Percentiles rank a stretch among this genome's conserved stretches.
Evolutionary conservation across 1,284 basidiomycete genomes (phyloP).

Genomic region (Boletellus sp.): DNA sequence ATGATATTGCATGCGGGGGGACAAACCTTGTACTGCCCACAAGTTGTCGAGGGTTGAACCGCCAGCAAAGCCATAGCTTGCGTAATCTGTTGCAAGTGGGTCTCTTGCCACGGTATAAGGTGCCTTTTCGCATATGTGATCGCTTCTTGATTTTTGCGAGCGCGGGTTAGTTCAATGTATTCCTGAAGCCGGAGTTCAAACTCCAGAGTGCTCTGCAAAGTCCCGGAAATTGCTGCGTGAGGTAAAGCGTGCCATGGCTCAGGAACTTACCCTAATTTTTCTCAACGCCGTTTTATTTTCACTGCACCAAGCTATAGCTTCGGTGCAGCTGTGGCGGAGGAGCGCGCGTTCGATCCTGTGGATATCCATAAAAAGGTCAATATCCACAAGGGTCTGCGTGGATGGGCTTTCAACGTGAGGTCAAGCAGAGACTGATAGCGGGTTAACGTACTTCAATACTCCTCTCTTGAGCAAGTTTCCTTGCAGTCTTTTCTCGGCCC

Average conservation of each 20-base stretch:
- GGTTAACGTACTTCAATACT: slow-evolving; percentile 59
- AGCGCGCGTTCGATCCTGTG: slow-evolving; percentile 82
- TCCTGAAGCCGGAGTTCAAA: slow-evolving; percentile 95
- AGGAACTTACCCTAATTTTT: slow-evolving; percentile 74
- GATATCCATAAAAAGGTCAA: slow-evolving; percentile 90
- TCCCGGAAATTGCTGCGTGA: slow-evolving; percentile 15
- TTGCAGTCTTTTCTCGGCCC: slow-evolving; percentile 69
- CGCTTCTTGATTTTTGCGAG: slow-evolving; percentile 68
- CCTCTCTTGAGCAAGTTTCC: slow-evolving; percentile 64
- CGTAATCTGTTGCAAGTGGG: slow-evolving; percentile 72
- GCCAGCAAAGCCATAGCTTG: slow-evolving; percentile 78
- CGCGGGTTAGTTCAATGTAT: slow-evolving; percentile 87
- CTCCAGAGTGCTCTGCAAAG: slow-evolving; percentile 82
- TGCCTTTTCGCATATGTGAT: slow-evolving; percentile 85
- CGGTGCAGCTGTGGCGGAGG: slow-evolving; percentile 70
- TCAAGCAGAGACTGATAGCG: slow-evolving; percentile 13
- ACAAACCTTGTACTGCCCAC: slow-evolving; percentile 67
- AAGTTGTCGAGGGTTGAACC: slow-evolving; percentile 62
- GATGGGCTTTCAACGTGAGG: slow-evolving; percentile 22
- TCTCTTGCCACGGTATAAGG: slow-evolving; percentile 79
- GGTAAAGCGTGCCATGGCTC: slow-evolving; percentile 8
- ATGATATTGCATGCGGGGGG: slow-evolving; percentile 1
- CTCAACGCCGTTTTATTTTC: slow-evolving; percentile 92
- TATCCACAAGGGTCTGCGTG: slow-evolving; percentile 76
- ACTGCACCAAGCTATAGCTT: slow-evolving; percentile 92